Conservation (phyloP, 305 asterid species). For the Stenogyne calaminthoides region DNA sequence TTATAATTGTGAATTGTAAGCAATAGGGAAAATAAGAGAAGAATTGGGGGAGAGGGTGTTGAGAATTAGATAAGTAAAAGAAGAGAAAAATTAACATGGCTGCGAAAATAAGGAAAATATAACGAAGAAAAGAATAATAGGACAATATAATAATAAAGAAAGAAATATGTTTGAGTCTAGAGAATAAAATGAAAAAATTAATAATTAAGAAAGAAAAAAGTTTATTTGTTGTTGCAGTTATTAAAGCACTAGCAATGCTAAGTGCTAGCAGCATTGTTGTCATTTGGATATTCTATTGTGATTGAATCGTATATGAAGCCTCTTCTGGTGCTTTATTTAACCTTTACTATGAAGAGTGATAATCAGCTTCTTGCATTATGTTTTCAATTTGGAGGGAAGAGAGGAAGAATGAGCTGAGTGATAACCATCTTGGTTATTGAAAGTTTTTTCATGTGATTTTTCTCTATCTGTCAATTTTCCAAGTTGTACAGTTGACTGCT, state of each 20-base stretch:
- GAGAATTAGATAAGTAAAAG: neutral
- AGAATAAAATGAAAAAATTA: neutral
- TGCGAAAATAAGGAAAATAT: neutral
- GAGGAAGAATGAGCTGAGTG: neutral
- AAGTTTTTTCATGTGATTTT: conserved; percentile 8
- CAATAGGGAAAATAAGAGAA: neutral
- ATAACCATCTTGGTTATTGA: neutral
- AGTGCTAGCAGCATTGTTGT: neutral
- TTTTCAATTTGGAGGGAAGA: conserved; percentile 8
- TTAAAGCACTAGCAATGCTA: neutral
- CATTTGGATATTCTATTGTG: neutral
- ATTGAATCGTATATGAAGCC: neutral
- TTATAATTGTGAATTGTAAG: neutral
- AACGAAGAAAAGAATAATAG: neutral
- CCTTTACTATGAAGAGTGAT: neutral
- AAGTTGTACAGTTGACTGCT: neutral
- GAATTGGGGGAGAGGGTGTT: neutral
- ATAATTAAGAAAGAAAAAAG: neutral
- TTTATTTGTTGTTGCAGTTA: neutral
- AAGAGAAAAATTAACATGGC: neutral
- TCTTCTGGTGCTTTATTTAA: conserved; percentile 5
- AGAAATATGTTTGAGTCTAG: neutral
- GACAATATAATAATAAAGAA: neutral
- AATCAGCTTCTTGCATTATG: conserved; percentile 15
- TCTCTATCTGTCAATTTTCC: neutral